Base-by-base conservation (phyloP, 2,329 filamentous ascomycete species). In the Allantophomopsis lycopodina region DNA sequence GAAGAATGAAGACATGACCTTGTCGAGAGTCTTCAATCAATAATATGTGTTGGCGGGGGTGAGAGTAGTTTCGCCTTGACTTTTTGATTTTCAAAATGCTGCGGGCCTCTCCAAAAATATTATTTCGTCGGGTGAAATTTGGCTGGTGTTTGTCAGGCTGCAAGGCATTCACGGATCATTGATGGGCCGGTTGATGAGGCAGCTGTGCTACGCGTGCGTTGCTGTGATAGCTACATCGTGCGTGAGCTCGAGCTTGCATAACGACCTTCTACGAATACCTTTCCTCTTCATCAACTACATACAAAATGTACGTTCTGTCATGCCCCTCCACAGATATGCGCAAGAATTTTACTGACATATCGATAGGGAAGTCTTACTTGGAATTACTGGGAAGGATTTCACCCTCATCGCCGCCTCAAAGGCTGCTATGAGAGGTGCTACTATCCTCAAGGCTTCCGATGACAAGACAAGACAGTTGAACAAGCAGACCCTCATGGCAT, bases 361-460 rank as follows among this genome's bases (percentile, higher is more conserved):
- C 13, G 13, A 40, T 43, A 96, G 88, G 91, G 91, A 98, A 78
- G 85, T 96, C 61, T 75, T 98, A 60, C 76, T 98, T 53, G 91
- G 91, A 57, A 94, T 98, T 63, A 95, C 89, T 44, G 93, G 91
- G 69, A 94, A 94, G 72, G 93, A 98, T 76, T 98, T 95, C 64
- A 93, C 88, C 68, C 79, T 98, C 73, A 79, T 98, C 61, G 91
- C 87, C 55, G 85, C 91, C 55, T 96, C 88, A 47, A 96, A 98
- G 71, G 91, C 91, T 59, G 85, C 88, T 55, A 96, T 96, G 88
- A 80, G 91, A 68, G 91, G 91, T 55, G 85, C 87, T 48, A 95
- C 89, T 44, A 83, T 98, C 62, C 79, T 98, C 59, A 98, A 98
- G 66, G 76, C 85, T 42, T 75, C 78, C 50, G 93, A 98, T 64